Percentiles rank a stretch among this genome's conserved stretches.
Evolutionary conservation across 1,284 basidiomycete species (phyloP).

Genomic region (Cutaneotrichosporon cutaneum): DNA sequence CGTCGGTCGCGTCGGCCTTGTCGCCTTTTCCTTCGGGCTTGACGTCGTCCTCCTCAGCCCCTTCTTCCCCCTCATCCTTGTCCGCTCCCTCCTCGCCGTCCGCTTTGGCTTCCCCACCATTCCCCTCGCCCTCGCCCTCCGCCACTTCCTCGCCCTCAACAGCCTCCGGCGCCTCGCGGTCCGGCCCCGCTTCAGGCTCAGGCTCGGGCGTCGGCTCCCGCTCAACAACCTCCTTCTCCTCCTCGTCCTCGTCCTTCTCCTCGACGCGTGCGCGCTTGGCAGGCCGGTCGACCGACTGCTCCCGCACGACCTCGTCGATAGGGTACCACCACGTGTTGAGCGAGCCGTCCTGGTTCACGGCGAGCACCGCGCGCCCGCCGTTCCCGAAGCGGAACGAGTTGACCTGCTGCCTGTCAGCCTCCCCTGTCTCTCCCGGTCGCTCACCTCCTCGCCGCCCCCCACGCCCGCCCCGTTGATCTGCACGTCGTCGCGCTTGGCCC

Average conservation of each 20-base stretch:
- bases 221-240: conserved; percentile 10
- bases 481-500: conserved; percentile 41
- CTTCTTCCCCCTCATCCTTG: background rate
- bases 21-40: conserved; percentile 6
- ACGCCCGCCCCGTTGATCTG: conserved; percentile 33
- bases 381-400: conserved; percentile 43
- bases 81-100: conserved; percentile 11
- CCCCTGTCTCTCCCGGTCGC: conserved; percentile 1
- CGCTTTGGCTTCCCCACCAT: conserved; percentile 3
- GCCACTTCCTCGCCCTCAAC: conserved; percentile 10
- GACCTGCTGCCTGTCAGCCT: conserved; percentile 34
- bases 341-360: conserved; percentile 46
- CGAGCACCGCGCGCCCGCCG: conserved; percentile 38
- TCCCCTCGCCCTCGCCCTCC: conserved; percentile 40
- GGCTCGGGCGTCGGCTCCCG: conserved; percentile 8
- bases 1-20: no score
- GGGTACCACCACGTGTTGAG: conserved; percentile 46
- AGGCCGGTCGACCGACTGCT: conserved; percentile 12
- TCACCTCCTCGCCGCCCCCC: conserved; percentile 44
- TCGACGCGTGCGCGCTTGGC: conserved; percentile 16
- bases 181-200: no score
- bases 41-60: conserved; percentile 1
- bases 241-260: conserved; percentile 2
- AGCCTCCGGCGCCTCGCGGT: conserved; percentile 6
- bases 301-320: conserved; percentile 18